Base-by-base conservation (phyloP, 306 rosid genomes). In the Neltuma alba region DNA sequence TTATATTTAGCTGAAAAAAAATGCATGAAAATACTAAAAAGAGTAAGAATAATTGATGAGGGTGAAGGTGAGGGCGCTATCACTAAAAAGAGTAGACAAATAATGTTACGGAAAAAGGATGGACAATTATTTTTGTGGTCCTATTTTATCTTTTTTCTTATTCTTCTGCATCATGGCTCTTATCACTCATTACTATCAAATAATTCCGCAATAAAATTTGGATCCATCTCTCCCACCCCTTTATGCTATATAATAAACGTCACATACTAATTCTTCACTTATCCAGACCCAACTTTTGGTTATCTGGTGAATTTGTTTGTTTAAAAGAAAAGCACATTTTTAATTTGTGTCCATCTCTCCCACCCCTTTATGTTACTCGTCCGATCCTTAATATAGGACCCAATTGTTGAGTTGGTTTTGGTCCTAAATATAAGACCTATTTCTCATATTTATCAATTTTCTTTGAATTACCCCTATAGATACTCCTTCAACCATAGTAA, bases 121-220 rank as follows among this genome's bases (percentile, higher is more conserved):
- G 42, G n/a, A 6, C 63, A 47, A 58, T 62, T 58, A 78, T 77
- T 80, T 68, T 68, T 68, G 85, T 76, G 80, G 83, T 85, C 83
- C 83, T 68, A 25, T 71, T 67, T 70, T 16, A 31, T 25, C 25
- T 38, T 65, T 80, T 54, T 55, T 4, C 52, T 23, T 13, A 23
- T n/a, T n/a, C 73, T 41, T 68, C 23, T 23, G 50, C 52, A 21
- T 40, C n/a, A 37, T 36, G 77, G 57, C 45, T 41, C 44, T 12
- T 74, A 69, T 74, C 57, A 75, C 7, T 30, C 21, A 65, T 57
- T 48, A 71, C 67, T 76, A 65, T 76, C 80, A 86, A 79, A 79
- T 72, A 75, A 79, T 79, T 47, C 70, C 63, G 30, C 27, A 11
- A n/a, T 37, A 9, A 7, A 57, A 21, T 64, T 79, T 72, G 72